These are phyloP conservation scores for Pharus latifolius DNA, from an alignment of 176 grass and related monocot species.

Conservation along the genomic window DNA sequence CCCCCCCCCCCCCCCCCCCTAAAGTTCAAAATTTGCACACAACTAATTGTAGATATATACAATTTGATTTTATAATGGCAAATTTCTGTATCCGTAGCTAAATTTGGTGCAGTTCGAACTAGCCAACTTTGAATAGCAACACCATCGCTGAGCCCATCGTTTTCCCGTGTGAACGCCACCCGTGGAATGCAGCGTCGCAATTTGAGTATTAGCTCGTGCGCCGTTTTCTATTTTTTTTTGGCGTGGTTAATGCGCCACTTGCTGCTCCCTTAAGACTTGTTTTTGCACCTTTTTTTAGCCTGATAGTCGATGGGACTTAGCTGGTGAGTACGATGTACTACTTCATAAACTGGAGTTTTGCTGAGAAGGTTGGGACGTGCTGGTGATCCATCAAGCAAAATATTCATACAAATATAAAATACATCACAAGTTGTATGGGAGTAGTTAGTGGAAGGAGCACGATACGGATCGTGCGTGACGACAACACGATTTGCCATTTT, in stretches of 20 bases:
- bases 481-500: background rate
- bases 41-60: too few relatives aligned
- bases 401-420: background rate
- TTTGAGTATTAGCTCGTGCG: background rate
- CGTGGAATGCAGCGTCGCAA: too few relatives aligned
- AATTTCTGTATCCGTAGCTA: too few relatives aligned
- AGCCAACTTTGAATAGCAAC: too few relatives aligned
- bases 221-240: background rate
- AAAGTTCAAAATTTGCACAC: too few relatives aligned
- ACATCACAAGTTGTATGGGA: background rate
- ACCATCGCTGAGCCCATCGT: too few relatives aligned
- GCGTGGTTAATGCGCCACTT: background rate
- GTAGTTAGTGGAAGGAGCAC: background rate
- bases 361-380: background rate
- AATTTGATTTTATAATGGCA: too few relatives aligned
- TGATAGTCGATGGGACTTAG: background rate
- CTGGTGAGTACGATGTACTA: too few relatives aligned
- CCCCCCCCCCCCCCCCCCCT: too few relatives aligned
- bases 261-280: background rate
- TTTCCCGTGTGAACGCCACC: too few relatives aligned
- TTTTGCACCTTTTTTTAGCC: background rate
- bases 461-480: background rate
- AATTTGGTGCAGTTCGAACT: too few relatives aligned
- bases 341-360: too few relatives aligned
- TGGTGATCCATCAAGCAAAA: background rate